Evolutionary conservation across 306 rosid species (phyloP).

Genomic region (Fragaria vesca): DNA sequence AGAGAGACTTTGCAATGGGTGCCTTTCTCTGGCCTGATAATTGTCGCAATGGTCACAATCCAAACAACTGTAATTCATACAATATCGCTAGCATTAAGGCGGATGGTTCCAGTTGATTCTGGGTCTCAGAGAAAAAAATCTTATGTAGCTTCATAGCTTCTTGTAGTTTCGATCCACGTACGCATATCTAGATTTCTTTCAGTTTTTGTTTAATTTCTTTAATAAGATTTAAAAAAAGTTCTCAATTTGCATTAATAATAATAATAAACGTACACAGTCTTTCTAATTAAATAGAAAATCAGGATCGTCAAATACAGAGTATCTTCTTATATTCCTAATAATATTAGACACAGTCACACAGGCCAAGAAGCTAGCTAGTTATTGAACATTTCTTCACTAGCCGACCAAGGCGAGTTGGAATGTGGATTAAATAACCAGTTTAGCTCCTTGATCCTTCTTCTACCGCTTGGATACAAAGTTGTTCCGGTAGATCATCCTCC

Average conservation of each 20-base stretch:
- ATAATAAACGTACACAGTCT: no score
- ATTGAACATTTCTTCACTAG: no score
- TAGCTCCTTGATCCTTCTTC: no score
- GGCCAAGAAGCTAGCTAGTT: no score
- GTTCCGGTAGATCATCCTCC: no score
- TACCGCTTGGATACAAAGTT: no score
- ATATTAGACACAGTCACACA: no score
- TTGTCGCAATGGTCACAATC: conserved; percentile 9
- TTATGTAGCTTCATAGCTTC: background rate
- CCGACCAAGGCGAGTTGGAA: no score
- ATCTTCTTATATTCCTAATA: no score
- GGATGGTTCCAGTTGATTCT: background rate
- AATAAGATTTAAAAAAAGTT: background rate
- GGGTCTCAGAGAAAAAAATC: background rate
- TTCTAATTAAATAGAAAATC: no score
- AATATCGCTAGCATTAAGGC: background rate
- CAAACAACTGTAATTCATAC: background rate
- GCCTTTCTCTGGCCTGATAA: conserved; percentile 72
- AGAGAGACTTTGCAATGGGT: conserved; percentile 70
- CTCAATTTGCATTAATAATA: conserved; percentile 21
- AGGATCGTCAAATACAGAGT: background rate
- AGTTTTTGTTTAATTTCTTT: background rate
- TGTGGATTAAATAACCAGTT: no score
- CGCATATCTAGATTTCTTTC: background rate
- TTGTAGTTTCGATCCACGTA: background rate